A percentile compares a stretch with the other conserved stretches of the same genome.
Conservation (phyloP, 148 eudicot species). For the Agrostemma githago region DNA sequence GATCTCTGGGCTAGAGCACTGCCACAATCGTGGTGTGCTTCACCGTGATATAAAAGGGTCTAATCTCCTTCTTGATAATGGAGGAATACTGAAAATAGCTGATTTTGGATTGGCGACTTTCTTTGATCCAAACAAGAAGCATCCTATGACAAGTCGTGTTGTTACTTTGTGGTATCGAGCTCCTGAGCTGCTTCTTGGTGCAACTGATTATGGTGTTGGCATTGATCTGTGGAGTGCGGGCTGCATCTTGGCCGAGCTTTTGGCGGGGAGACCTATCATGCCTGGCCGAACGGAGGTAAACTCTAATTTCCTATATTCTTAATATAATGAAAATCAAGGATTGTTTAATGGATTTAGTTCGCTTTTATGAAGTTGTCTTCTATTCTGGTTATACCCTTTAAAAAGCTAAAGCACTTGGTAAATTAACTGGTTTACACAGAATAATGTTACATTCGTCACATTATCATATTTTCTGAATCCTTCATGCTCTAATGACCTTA, state of each 20-base stretch:
- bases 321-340: neutral
- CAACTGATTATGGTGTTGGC: slow-evolving; percentile 84
- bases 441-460: neutral
- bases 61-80: slow-evolving; percentile 81
- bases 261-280: slow-evolving; percentile 73
- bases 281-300: slow-evolving; percentile 73
- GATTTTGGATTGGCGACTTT: slow-evolving; percentile 89
- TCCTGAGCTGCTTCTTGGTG: slow-evolving; percentile 96
- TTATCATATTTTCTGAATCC: neutral
- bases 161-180: slow-evolving; percentile 95
- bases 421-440: neutral
- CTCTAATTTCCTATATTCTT: neutral
- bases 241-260: slow-evolving; percentile 71
- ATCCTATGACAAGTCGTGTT: slow-evolving; percentile 91
- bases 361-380: neutral
- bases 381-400: neutral
- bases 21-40: slow-evolving; percentile 75
- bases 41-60: slow-evolving; percentile 96
- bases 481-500: neutral
- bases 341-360: neutral
- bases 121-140: slow-evolving; percentile 74
- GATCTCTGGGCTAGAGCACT: slow-evolving; percentile 87
- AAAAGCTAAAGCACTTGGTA: neutral
- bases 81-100: slow-evolving; percentile 73
- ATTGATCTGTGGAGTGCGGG: slow-evolving; percentile 96